Percentiles rank a stretch among this genome's conserved stretches.
These are phyloP conservation scores for Smittium culicis DNA, from an alignment of 371 early-diverging fungal species.

Conservation along the genomic window DNA sequence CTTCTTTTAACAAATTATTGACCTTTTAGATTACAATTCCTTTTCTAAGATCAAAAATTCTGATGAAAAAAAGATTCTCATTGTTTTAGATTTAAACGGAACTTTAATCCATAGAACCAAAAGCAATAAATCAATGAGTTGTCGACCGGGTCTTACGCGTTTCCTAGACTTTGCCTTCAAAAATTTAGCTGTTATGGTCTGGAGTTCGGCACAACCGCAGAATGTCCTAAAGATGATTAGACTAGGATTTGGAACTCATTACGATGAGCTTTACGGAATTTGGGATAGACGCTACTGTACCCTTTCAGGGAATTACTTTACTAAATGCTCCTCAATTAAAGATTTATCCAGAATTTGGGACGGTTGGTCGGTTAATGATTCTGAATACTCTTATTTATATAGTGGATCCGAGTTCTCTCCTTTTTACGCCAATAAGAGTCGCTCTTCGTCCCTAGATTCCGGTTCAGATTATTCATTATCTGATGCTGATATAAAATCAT, in stretches of 20 bases:
- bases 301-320: slow-evolving; percentile 33
- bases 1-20: neutral
- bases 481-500: no score
- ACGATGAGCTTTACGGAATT: slow-evolving; percentile 29
- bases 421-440: neutral
- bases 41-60: neutral
- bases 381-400: slow-evolving; percentile 12
- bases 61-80: slow-evolving; percentile 23
- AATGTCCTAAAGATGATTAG: slow-evolving; percentile 44
- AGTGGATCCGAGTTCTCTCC: slow-evolving; percentile 11
- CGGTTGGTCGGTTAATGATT: slow-evolving; percentile 19
- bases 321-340: slow-evolving; percentile 44
- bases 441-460: no score
- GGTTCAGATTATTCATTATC: no score
- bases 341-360: slow-evolving; percentile 37
- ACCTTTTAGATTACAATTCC: neutral
- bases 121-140: slow-evolving; percentile 28
- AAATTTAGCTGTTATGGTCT: slow-evolving; percentile 56
- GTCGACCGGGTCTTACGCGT: slow-evolving; percentile 38
- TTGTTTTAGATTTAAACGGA: slow-evolving; percentile 63
- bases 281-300: slow-evolving; percentile 50
- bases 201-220: slow-evolving; percentile 55
- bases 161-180: slow-evolving; percentile 48
- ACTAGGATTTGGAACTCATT: slow-evolving; percentile 32
- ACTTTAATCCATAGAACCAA: slow-evolving; percentile 35